Evolutionary conservation across 306 rosid genomes (phyloP).

Genomic region (Erythrophleum fordii): DNA sequence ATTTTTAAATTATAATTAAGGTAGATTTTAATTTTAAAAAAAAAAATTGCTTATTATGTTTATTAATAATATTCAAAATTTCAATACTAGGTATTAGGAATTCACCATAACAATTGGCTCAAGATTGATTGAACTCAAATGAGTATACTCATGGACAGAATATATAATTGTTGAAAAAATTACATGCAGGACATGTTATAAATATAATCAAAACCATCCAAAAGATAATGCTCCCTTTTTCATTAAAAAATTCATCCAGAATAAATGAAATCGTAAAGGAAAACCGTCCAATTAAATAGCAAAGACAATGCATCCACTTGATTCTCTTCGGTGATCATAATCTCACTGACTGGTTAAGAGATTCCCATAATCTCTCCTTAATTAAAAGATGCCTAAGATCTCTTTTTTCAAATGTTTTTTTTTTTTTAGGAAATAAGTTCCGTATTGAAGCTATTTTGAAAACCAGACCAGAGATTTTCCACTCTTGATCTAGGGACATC

Average conservation of each 20-base stretch:
- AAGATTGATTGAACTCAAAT: background rate
- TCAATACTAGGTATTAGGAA: no score
- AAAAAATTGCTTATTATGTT: no score
- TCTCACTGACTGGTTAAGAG: slow-evolving; percentile 32
- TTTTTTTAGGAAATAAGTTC: background rate
- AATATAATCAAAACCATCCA: background rate
- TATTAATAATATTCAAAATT: background rate
- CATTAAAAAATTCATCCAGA: slow-evolving; percentile 20
- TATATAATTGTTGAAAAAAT: background rate
- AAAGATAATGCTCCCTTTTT: background rate
- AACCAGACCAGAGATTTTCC: slow-evolving; percentile 22
- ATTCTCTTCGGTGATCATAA: slow-evolving; percentile 37
- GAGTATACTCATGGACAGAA: background rate
- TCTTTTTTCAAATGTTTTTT: background rate
- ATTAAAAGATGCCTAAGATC: slow-evolving; percentile 12
- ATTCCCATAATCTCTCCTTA: slow-evolving; percentile 29
- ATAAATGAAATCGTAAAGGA: slow-evolving; percentile 21
- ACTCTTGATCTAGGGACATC: slow-evolving; percentile 3
- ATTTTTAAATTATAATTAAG: no score
- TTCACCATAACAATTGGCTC: no score
- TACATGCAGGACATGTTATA: background rate
- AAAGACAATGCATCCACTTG: slow-evolving; percentile 20
- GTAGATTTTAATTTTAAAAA: no score
- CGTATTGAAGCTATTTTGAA: background rate
- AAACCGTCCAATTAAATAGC: background rate